phyloP scores from a whole-genome alignment of 495 filamentous ascomycete species.

The Penicillium turbatum region DNA sequence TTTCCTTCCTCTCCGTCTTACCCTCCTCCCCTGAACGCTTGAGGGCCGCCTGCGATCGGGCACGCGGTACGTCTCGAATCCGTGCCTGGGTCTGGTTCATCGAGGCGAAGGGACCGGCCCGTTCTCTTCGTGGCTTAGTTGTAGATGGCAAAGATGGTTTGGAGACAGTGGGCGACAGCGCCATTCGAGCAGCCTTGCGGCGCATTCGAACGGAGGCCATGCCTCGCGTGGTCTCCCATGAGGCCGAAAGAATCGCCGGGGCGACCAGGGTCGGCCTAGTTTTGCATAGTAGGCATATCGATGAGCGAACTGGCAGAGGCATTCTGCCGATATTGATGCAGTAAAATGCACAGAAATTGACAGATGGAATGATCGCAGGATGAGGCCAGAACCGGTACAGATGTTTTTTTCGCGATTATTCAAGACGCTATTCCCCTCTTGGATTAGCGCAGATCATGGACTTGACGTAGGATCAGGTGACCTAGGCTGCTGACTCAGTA shows the following conservation, averaged over 20 bases:
- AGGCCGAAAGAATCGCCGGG: conserved; percentile 13
- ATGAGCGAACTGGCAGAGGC: conserved; percentile 31
- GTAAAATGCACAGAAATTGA: background rate
- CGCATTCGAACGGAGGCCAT: conserved; percentile 39
- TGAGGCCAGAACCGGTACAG: conserved; percentile 23
- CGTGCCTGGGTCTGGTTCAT: conserved; percentile 75
- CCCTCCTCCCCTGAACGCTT: conserved; percentile 35
- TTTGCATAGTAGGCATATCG: conserved; percentile 41
- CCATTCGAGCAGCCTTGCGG: conserved; percentile 65
- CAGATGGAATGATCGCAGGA: conserved; percentile 1
- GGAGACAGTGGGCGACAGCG: conserved; percentile 70
- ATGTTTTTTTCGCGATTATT: conserved; percentile 11
- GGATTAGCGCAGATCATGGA: conserved; percentile 30
- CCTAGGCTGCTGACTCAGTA: background rate
- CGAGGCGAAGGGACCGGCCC: conserved; percentile 63
- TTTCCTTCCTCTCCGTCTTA: conserved; percentile 38
- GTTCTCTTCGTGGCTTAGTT: conserved; percentile 38
- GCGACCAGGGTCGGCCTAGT: conserved; percentile 23
- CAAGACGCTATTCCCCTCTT: conserved; percentile 16
- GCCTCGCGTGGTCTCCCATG: conserved; percentile 37
- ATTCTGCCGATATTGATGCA: conserved; percentile 26
- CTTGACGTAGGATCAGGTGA: conserved; percentile 23
- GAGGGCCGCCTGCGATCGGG: conserved; percentile 38
- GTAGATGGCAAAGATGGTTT: conserved; percentile 43
- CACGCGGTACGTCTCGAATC: conserved; percentile 40